Conservation (phyloP, 352 stramenopile genomes). For the Elongisporangium prolatum region DNA sequence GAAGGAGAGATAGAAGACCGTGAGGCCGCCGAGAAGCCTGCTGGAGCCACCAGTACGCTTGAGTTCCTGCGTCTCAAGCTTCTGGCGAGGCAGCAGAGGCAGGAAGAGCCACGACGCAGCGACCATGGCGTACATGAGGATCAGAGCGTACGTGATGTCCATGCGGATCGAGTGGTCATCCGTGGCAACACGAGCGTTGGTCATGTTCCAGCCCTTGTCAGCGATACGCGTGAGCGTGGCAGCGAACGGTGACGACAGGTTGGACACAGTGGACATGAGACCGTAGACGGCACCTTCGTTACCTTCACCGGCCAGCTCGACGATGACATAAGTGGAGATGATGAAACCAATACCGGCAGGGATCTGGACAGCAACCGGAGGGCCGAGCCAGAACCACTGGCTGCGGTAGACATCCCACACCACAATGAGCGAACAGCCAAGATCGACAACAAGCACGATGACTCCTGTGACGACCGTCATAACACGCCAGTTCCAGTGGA, state of each 20-base stretch:
- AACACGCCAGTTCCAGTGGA: constrained; percentile 32
- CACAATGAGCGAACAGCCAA: constrained; percentile 24
- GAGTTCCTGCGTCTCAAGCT: constrained; percentile 21
- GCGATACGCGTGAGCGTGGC: constrained; percentile 30
- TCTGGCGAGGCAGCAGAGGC: constrained; percentile 31
- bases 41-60: constrained; percentile 15
- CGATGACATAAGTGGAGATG: constrained; percentile 33
- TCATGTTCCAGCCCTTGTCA: constrained; percentile 23
- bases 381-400: constrained; percentile 37
- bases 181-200: constrained; percentile 27
- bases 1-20: constrained; percentile 25
- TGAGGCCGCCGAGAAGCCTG: constrained; percentile 19
- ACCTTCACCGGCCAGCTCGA: constrained; percentile 38
- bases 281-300: constrained; percentile 40
- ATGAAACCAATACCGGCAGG: constrained; percentile 33
- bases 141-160: constrained; percentile 27
- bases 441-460: constrained; percentile 21
- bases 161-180: constrained; percentile 22
- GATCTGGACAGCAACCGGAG: constrained; percentile 27
- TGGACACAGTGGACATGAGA: constrained; percentile 33
- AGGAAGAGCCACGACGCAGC: constrained; percentile 29
- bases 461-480: constrained; percentile 24
- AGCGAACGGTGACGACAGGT: constrained; percentile 37
- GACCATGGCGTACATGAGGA: constrained; percentile 34
- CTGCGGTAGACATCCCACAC: constrained; percentile 31